Base-by-base conservation (phyloP, 2,329 filamentous ascomycete species). In the Rhynchosporium graminicola region DNA sequence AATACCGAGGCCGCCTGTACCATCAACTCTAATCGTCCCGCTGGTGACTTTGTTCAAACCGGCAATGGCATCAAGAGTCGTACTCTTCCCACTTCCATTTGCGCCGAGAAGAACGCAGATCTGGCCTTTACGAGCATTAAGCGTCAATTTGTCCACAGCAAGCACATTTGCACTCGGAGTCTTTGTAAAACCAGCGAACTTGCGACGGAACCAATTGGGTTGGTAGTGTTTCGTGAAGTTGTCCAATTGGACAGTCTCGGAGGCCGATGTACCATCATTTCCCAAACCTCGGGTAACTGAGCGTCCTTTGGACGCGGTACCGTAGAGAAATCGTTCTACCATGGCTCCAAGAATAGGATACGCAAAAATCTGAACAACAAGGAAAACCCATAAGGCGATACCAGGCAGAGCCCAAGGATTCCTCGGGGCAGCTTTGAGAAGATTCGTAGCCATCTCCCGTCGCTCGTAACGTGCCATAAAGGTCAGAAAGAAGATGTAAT, bases 31-130 rank as follows among this genome's bases (percentile, higher is more conserved):
- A 67, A 97, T 95, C 3, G 82, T 81, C 2, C 93, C 93, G 62
- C 83, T 86, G 0, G 90, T 92, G 28, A 94, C 81, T 50, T 85
- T 89, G 69, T 88, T 91, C 57, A 94, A 83, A 3, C 93, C 93
- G 10, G 92, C 90, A 67, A 97, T 93, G 5, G 90, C 89, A 72
- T 97, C 91, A 3, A 97, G 81, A 0, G 92, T 96, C 0, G 93
- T 97, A 59, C 88, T 92, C 75, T 97, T 97, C 42, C 93, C 93
- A 69, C 87, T 92, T 20, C 93, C 93, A 73, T 97, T 97, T 5
- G 92, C 91, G 43, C 93, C 93, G 0, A 97, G 82, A 0, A 97
- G 80, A 1, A 93, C 90, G 72, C 96, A 83, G 58, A 97, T 96
- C 69, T 96, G 88, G 0, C 93, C 93, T 66, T 87, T 85, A 3